A percentile compares a stretch with the other conserved stretches of the same genome.
Evolutionary conservation across 345 rosid genomes (phyloP).

Genomic region (Fremontodendron californicum): DNA sequence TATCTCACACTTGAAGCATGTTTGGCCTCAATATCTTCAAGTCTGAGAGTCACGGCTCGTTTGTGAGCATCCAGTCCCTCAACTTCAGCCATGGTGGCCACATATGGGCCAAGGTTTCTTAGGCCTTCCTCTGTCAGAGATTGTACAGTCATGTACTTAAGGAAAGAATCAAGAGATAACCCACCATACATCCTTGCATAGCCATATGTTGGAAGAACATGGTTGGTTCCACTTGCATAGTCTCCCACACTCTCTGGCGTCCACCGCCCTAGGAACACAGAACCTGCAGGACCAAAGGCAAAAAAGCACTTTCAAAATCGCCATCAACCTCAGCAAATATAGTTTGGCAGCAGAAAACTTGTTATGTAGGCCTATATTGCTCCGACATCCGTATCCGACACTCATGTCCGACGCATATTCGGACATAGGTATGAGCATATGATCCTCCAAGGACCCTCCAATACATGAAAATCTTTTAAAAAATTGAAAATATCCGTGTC

Average conservation of each 20-base stretch:
- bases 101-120: conserved; percentile 24
- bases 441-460: no score
- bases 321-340: background rate
- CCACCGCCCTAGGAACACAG: conserved; percentile 33
- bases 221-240: conserved; percentile 93
- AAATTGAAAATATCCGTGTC: no score
- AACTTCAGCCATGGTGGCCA: conserved; percentile 74
- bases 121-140: conserved; percentile 78
- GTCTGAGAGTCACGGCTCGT: conserved; percentile 87
- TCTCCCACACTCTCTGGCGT: conserved; percentile 98
- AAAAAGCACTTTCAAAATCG: no score
- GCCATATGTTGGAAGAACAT: conserved; percentile 87
- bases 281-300: no score
- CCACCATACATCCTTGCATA: conserved; percentile 83
- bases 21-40: conserved; percentile 68
- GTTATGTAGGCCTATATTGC: background rate
- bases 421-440: no score
- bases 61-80: conserved; percentile 93
- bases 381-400: no score
- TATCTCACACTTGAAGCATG: conserved; percentile 33
- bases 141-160: conserved; percentile 84
- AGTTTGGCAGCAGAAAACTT: background rate
- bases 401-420: no score
- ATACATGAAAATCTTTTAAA: no score
- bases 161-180: conserved; percentile 70